Percentiles rank a stretch among this genome's conserved stretches.
These are phyloP conservation scores for Ganoderma lingzhi DNA, from an alignment of 1,284 basidiomycete genomes.

Conservation along the genomic window DNA sequence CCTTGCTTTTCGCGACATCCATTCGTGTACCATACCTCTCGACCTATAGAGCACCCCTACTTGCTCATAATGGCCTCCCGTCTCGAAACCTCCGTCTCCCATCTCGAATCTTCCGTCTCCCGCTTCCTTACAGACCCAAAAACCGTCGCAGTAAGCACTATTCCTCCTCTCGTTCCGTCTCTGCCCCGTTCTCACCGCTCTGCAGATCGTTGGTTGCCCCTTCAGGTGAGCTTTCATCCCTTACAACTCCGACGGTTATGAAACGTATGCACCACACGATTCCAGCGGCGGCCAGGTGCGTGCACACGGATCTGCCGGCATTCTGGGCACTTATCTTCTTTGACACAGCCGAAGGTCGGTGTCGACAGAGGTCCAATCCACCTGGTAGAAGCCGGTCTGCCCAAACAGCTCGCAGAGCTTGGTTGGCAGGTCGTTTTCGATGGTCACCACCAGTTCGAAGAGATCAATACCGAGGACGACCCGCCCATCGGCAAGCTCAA, in stretches of 20 bases:
- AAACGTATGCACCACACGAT: conserved; percentile 2
- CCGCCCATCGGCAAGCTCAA: conserved; percentile 89
- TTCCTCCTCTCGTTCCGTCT: conserved; percentile 8
- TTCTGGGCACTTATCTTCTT: conserved; percentile 20
- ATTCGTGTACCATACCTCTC: background rate
- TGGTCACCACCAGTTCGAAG: conserved; percentile 89
- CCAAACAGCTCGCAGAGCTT: conserved; percentile 78
- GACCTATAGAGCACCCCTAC: conserved; percentile 2
- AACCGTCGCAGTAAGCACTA: conserved; percentile 66
- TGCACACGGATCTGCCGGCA: conserved; percentile 11
- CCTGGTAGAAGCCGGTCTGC: conserved; percentile 86
- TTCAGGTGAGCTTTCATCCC: conserved; percentile 64
- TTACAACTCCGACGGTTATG: conserved; percentile 10
- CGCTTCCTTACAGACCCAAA: conserved; percentile 72
- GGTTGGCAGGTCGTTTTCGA: conserved; percentile 93
- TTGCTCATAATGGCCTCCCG: conserved; percentile 27
- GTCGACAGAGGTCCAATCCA: conserved; percentile 93
- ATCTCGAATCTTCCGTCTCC: conserved; percentile 38
- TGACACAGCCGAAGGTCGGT: conserved; percentile 71
- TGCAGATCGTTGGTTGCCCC: conserved; percentile 77
- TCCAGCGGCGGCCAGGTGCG: conserved; percentile 64
- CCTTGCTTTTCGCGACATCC: conserved; percentile 10
- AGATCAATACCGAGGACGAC: conserved; percentile 72
- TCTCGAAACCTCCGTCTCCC: conserved; percentile 28
- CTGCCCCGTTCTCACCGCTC: conserved; percentile 14